Base-by-base conservation (phyloP, 2,329 filamentous ascomycete species). In the Botryotinia calthae region DNA sequence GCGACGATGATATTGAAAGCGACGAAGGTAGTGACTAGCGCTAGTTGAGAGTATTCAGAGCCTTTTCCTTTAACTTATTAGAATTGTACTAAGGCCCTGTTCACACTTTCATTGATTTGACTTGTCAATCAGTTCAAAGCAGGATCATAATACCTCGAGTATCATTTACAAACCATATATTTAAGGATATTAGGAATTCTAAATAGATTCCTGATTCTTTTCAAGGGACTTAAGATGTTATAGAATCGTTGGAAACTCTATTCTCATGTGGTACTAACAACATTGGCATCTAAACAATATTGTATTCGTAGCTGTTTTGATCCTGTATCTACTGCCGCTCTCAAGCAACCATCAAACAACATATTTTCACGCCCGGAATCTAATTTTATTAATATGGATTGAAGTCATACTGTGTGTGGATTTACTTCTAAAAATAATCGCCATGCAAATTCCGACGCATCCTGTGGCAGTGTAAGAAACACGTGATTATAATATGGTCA, bases 151-250 rank as follows among this genome's bases (percentile, higher is more conserved):
- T n/a, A n/a, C 48, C 2, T 51, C 25, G 5, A n/a, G 1, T 2
- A 7, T 51, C 1, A n/a, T n/a, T n/a, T 0, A 16, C 0, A 7
- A 7, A 51, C 0, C 4, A 51, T n/a, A 7, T 25, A 1, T 2
- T 51, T 0, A n/a, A n/a, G 48, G 12, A 51, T n/a, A 51, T 0
- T 16, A 51, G 48, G 12, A 51, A 2, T 51, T 4, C 2, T 0
- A 7, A n/a, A 14, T n/a, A 51, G 25, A 51, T 51, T n/a, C 5
- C 2, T 51, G 2, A 51, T 51, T 51, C 1, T 51, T 14, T n/a
- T 7, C 25, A 51, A 2, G 12, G 25, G 12, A 51, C n/a, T 2
- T n/a, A 7, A 44, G 5, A n/a, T 51, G 4, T n/a, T 7, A 14
- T 6, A 6, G 12, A 16, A 12, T n/a, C 12, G 25, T 51, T 7